Percentiles rank a stretch among this genome's conserved stretches.
Evolutionary conservation across 2,329 filamentous ascomycete genomes (phyloP).

Genomic region (Endocalyx cinctus): DNA sequence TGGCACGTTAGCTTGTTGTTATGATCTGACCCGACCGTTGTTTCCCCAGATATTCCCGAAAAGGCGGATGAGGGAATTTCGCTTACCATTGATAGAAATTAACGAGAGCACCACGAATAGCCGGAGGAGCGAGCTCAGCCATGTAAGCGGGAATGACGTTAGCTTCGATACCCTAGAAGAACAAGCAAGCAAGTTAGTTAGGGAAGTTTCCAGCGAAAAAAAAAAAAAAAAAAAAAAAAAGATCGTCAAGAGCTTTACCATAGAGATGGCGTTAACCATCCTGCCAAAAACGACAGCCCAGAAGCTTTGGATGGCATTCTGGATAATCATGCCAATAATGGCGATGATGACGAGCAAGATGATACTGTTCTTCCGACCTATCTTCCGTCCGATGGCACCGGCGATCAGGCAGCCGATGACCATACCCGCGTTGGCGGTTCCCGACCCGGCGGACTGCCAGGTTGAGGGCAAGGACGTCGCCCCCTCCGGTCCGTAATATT

Average conservation of each 20-base stretch:
- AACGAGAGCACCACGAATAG: slow-evolving; percentile 10
- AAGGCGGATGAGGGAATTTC: background rate
- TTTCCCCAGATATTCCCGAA: no score
- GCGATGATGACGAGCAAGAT: background rate
- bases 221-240: background rate
- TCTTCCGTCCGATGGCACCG: no score
- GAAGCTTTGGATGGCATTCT: slow-evolving; percentile 39
- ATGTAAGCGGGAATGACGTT: slow-evolving; percentile 11
- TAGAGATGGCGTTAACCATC: slow-evolving; percentile 14
- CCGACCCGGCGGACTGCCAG: no score
- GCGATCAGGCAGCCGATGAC: no score
- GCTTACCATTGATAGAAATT: slow-evolving; percentile 13
- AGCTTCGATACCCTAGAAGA: slow-evolving; percentile 11
- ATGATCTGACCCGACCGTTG: no score
- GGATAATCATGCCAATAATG: slow-evolving; percentile 56
- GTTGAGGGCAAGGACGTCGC: no score
- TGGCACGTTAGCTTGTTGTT: no score
- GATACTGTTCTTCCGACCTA: no score
- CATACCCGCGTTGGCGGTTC: no score
- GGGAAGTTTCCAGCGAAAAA: background rate
- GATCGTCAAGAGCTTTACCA: no score
- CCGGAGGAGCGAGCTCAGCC: slow-evolving; percentile 7
- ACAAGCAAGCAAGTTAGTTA: no score
- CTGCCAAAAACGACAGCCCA: slow-evolving; percentile 22
- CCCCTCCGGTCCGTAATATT: no score